These are phyloP conservation scores for Trichocladium antarcticum DNA, from an alignment of 495 filamentous ascomycete genomes.

Conservation along the genomic window DNA sequence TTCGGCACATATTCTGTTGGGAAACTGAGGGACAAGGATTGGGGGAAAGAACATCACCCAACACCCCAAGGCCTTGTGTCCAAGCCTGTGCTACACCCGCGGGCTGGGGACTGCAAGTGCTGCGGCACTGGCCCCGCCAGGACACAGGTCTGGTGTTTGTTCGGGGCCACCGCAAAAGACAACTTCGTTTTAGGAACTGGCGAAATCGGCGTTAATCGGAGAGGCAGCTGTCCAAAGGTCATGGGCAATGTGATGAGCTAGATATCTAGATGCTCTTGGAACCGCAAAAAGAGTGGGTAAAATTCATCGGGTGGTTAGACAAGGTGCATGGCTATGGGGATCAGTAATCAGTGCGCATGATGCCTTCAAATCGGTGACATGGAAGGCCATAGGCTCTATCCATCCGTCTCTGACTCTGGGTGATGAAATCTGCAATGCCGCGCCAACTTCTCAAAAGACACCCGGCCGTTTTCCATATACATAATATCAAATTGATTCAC, in stretches of 20 bases:
- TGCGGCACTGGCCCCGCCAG: neutral
- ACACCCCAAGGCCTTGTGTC: too few species aligned
- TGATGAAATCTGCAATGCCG: neutral
- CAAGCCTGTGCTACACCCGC: too few species aligned
- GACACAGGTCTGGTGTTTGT: neutral
- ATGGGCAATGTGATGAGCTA: conserved; percentile 6
- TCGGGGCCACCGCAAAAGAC: neutral
- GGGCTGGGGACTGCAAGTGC: neutral
- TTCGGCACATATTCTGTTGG: too few species aligned
- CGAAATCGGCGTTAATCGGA: conserved; percentile 9
- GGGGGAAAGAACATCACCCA: too few species aligned
- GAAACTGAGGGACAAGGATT: too few species aligned
- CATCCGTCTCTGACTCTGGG: too few species aligned
- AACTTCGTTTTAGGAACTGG: conserved; percentile 3
- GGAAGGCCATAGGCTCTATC: too few species aligned
- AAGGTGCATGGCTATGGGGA: too few species aligned
- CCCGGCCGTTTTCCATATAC: neutral
- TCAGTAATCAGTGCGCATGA: too few species aligned
- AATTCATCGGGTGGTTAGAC: neutral
- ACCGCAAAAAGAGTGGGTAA: neutral
- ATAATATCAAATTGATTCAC: conserved; percentile 11
- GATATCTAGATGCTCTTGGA: neutral
- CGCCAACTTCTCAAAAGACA: neutral
- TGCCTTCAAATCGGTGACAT: too few species aligned
- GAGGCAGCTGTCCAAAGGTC: neutral